These are phyloP conservation scores for Allium sativum DNA, from an alignment of 106 monocot genomes.

Conservation along the genomic window DNA sequence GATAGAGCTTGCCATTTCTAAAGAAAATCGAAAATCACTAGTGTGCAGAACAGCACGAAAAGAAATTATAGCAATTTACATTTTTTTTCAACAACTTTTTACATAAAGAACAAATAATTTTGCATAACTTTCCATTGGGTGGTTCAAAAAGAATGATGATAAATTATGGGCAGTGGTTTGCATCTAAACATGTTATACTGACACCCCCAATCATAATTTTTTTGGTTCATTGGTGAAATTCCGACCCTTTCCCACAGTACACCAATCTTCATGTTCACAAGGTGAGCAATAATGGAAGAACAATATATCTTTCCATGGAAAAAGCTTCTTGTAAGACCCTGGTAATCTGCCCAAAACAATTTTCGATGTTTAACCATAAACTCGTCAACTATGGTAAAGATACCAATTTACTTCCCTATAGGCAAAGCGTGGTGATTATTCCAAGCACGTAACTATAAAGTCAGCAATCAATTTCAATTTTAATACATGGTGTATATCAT, in stretches of 20 bases:
- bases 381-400: too few species aligned
- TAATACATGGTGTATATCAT: too few species aligned
- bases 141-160: constrained; percentile 93
- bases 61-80: too few species aligned
- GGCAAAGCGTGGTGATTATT: too few species aligned
- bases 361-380: neutral
- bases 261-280: constrained; percentile 84
- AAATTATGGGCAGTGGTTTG: constrained; percentile 94
- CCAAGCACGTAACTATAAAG: too few species aligned
- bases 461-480: too few species aligned
- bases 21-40: too few species aligned
- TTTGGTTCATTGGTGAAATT: constrained; percentile 70
- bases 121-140: constrained; percentile 79
- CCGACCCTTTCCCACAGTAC: constrained; percentile 66
- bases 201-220: constrained; percentile 58
- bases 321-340: constrained; percentile 86
- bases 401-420: too few species aligned
- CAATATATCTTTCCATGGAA: constrained; percentile 95
- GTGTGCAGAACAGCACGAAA: too few species aligned
- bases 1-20: too few species aligned
- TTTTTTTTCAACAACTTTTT: too few species aligned
- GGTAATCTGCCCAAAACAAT: constrained; percentile 64
- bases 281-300: constrained; percentile 74
- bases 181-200: constrained; percentile 76
- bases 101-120: constrained; percentile 1